Evolutionary conservation across 2,329 filamentous ascomycete species (phyloP).

Genomic region (Cercospora beticola): DNA sequence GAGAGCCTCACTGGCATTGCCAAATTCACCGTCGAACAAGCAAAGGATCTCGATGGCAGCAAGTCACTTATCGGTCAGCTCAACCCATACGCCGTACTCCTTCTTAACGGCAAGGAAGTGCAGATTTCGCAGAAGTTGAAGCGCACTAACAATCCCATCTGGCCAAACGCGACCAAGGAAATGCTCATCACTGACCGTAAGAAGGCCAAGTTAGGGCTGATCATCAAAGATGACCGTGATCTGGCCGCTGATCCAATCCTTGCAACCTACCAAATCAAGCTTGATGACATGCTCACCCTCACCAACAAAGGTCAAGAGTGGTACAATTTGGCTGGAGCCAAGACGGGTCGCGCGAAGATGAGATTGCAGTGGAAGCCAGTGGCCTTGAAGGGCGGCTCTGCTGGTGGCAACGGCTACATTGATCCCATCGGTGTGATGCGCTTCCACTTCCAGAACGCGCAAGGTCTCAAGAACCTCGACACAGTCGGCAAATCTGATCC

Average conservation of each 20-base stretch:
- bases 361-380: constrained; percentile 94
- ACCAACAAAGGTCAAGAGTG: constrained; percentile 93
- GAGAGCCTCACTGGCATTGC: constrained; percentile 92
- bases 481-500: constrained; percentile 96
- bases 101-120: constrained; percentile 89
- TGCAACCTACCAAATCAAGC: constrained; percentile 90
- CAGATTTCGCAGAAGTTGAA: constrained; percentile 90
- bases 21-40: constrained; percentile 89
- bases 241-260: constrained; percentile 78
- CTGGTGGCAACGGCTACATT: constrained; percentile 79
- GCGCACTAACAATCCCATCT: constrained; percentile 95
- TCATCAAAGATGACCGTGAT: constrained; percentile 94
- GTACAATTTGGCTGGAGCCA: constrained; percentile 82
- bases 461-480: constrained; percentile 85
- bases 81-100: constrained; percentile 83
- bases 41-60: constrained; percentile 88
- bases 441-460: constrained; percentile 82
- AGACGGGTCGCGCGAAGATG: constrained; percentile 85
- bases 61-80: constrained; percentile 90
- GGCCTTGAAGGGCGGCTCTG: constrained; percentile 69
- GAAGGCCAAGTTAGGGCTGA: constrained; percentile 82
- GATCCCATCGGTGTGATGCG: constrained; percentile 94
- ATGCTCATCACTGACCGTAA: constrained; percentile 93
- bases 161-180: constrained; percentile 89
- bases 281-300: constrained; percentile 88